These are phyloP conservation scores for Lomentospora prolificans DNA, from an alignment of 2,329 filamentous ascomycete genomes.

Conservation along the genomic window DNA sequence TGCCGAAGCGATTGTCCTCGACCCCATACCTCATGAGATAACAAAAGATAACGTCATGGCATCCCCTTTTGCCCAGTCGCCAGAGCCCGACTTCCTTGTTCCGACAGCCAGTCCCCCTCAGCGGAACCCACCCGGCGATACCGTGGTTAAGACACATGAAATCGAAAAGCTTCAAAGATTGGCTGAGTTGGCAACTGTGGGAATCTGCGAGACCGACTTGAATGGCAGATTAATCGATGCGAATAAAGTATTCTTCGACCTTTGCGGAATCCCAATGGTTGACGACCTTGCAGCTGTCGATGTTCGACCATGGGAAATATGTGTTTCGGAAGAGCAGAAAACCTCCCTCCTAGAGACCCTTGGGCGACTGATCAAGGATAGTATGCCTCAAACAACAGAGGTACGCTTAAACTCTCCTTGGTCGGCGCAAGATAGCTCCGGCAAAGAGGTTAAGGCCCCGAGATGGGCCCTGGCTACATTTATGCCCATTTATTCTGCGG, in stretches of 20 bases:
- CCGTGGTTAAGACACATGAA: conserved; percentile 30
- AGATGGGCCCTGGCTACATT: conserved; percentile 40
- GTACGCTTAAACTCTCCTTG: conserved; percentile 37
- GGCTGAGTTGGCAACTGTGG: conserved; percentile 43
- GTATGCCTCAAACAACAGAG: conserved; percentile 35
- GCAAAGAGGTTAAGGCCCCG: conserved; percentile 31
- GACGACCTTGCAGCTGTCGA: conserved; percentile 23
- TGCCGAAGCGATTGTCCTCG: background rate
- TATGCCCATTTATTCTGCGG: conserved; percentile 36
- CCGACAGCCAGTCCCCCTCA: background rate
- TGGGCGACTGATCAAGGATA: conserved; percentile 27
- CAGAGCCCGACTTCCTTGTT: background rate
- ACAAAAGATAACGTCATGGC: background rate
- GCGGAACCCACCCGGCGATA: background rate
- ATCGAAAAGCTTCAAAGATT: conserved; percentile 44
- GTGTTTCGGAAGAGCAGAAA: conserved; percentile 35
- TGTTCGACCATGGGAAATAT: conserved; percentile 34
- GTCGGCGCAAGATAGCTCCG: conserved; percentile 33
- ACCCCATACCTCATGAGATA: background rate
- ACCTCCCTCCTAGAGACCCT: conserved; percentile 29
- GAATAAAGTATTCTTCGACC: conserved; percentile 43
- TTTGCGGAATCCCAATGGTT: conserved; percentile 37
- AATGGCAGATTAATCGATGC: conserved; percentile 38
- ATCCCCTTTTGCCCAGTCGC: background rate
- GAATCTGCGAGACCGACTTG: conserved; percentile 44